phyloP scores from a whole-genome alignment of 2,329 filamentous ascomycete genomes.

The Fusarium acutatum region DNA sequence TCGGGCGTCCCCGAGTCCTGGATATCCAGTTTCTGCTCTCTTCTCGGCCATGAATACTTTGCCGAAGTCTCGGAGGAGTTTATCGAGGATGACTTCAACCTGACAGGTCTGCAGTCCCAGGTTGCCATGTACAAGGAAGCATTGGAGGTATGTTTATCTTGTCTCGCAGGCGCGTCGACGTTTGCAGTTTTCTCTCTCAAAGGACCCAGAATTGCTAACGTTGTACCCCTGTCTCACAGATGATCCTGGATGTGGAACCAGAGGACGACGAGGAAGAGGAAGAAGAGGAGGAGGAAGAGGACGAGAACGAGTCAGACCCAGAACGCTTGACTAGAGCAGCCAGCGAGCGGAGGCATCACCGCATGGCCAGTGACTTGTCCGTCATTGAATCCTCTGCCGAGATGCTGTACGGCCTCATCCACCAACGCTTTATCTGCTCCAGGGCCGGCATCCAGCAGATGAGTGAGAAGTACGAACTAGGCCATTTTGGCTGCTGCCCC shows the following conservation, averaged over 20 bases:
- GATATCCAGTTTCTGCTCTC: slow-evolving; percentile 96
- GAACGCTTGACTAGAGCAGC: slow-evolving; percentile 59
- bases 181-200: neutral
- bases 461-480: slow-evolving; percentile 98
- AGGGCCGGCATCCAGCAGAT: slow-evolving; percentile 97
- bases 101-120: slow-evolving; percentile 93
- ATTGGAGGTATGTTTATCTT: slow-evolving; percentile 69
- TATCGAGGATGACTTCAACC: slow-evolving; percentile 99
- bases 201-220: slow-evolving; percentile 5
- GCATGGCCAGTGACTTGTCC: slow-evolving; percentile 91
- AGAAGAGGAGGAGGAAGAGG: slow-evolving; percentile 79
- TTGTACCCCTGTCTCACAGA: slow-evolving; percentile 56
- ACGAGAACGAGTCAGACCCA: slow-evolving; percentile 74
- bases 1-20: slow-evolving; percentile 82
- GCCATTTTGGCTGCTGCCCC: slow-evolving; percentile 96
- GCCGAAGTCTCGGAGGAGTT: slow-evolving; percentile 99
- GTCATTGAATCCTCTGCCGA: slow-evolving; percentile 98
- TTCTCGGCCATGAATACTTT: slow-evolving; percentile 98
- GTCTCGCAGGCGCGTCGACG: neutral
- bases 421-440: slow-evolving; percentile 98
- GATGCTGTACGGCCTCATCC: slow-evolving; percentile 96
- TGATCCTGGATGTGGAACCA: slow-evolving; percentile 98
- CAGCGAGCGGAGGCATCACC: slow-evolving; percentile 77
- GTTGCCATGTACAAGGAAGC: slow-evolving; percentile 99
- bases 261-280: slow-evolving; percentile 92